A percentile compares a stretch with the other conserved stretches of the same genome.
These are phyloP conservation scores for Podospora conica DNA, from an alignment of 495 filamentous ascomycete species.

Conservation along the genomic window DNA sequence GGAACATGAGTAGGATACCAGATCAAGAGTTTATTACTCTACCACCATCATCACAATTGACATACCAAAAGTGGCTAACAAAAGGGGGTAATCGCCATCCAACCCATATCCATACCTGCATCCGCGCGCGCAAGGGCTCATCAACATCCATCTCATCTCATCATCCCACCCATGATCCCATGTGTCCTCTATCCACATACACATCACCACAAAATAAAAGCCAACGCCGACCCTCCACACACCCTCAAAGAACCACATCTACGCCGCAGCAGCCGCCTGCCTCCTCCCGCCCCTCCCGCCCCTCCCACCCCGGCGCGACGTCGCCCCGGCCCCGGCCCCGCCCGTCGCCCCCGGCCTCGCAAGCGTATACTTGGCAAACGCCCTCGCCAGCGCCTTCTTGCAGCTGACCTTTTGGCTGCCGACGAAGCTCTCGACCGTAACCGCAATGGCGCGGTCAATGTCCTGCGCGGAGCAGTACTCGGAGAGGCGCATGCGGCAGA, in stretches of 20 bases:
- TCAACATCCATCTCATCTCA: neutral
- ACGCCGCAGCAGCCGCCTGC: neutral
- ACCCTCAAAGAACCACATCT: neutral
- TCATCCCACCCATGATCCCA: neutral
- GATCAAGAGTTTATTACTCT: neutral
- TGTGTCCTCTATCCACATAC: neutral
- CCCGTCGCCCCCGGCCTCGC: constrained; percentile 33
- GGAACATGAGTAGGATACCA: neutral
- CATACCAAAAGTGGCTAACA: neutral
- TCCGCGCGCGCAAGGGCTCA: neutral
- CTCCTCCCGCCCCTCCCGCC: neutral
- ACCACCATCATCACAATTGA: neutral
- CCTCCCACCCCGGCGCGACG: neutral
- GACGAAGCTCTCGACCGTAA: constrained; percentile 94
- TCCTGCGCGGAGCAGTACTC: constrained; percentile 87
- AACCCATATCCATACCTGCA: neutral
- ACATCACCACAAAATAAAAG: neutral
- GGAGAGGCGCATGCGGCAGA: constrained; percentile 91
- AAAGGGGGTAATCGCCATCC: neutral
- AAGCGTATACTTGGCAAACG: constrained; percentile 91
- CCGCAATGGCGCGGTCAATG: constrained; percentile 95
- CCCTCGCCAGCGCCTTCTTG: constrained; percentile 93
- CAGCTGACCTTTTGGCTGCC: constrained; percentile 94
- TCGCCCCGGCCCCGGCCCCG: neutral
- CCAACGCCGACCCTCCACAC: neutral